Conservation (phyloP, 176 grass and related monocot species). For the Calamus simplicifolius region DNA sequence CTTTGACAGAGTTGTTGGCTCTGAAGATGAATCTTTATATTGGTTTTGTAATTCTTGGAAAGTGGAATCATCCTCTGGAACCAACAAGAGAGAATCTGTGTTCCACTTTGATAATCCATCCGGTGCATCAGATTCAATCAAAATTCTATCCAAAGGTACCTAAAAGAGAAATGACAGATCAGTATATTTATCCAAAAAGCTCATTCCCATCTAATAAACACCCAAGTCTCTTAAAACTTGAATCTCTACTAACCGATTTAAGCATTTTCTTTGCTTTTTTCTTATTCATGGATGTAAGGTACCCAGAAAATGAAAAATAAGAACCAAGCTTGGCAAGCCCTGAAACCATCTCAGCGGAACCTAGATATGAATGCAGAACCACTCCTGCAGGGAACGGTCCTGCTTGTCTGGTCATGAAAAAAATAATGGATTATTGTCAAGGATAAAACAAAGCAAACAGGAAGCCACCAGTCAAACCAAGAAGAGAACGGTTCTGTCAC, state of each 20-base stretch:
- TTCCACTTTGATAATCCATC: constrained; percentile 63
- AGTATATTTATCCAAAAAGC: constrained; percentile 2
- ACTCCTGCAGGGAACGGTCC: constrained; percentile 77
- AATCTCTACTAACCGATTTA: no score
- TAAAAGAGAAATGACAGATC: constrained; percentile 16
- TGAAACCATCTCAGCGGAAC: constrained; percentile 75
- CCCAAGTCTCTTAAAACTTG: no score
- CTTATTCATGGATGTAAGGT: constrained; percentile 55
- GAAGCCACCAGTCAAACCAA: not conserved
- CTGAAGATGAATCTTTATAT: constrained; percentile 10
- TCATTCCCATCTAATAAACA: not conserved
- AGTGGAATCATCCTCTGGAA: constrained; percentile 20
- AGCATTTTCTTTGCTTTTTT: constrained; percentile 40
- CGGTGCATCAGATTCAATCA: constrained; percentile 74
- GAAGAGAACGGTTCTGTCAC: no score
- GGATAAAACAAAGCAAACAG: not conserved
- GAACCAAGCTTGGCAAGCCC: constrained; percentile 64
- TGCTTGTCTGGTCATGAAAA: constrained; percentile 36
- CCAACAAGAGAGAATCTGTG: constrained; percentile 33
- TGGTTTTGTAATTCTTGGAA: constrained; percentile 23
- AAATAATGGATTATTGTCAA: not conserved
- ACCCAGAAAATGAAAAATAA: constrained; percentile 84
- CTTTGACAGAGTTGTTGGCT: constrained; percentile 5
- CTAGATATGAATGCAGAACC: constrained; percentile 77
- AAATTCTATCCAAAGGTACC: constrained; percentile 87